phyloP scores from a whole-genome alignment of 352 stramenopile genomes.

The Lagenidium giganteum region DNA sequence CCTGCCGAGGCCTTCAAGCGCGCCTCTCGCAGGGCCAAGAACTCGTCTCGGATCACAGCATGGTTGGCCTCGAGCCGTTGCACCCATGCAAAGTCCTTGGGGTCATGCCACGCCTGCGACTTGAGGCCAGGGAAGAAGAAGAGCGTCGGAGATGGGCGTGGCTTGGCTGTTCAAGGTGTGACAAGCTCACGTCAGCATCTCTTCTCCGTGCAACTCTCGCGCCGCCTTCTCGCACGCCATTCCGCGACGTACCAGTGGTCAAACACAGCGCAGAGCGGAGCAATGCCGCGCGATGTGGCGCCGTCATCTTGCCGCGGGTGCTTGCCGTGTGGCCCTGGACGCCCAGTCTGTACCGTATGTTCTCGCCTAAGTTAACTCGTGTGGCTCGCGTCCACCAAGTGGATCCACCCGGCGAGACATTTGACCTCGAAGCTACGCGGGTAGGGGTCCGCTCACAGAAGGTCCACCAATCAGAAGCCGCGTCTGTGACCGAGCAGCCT shows the following conservation, averaged over 20 bases:
- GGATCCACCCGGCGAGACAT: too few relatives aligned
- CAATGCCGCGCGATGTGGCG: conserved; percentile 48
- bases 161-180: conserved; percentile 32
- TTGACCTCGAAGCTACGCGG: too few relatives aligned
- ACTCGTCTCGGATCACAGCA: conserved; percentile 58
- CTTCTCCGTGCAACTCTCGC: too few relatives aligned
- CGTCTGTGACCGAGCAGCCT: too few relatives aligned
- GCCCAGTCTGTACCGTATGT: too few relatives aligned
- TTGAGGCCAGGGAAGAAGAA: conserved; percentile 77
- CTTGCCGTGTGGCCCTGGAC: background rate
- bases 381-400: too few relatives aligned
- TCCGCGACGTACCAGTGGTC: conserved; percentile 41
- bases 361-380: conserved; percentile 9
- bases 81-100: conserved; percentile 50
- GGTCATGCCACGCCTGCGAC: conserved; percentile 56
- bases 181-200: too few relatives aligned
- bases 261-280: conserved; percentile 74
- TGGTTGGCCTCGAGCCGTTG: conserved; percentile 49
- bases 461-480: too few relatives aligned
- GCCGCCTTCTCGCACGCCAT: background rate
- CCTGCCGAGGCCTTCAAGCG: conserved; percentile 8
- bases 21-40: conserved; percentile 34
- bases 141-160: conserved; percentile 68
- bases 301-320: conserved; percentile 12
- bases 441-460: too few relatives aligned